These are phyloP conservation scores for Agaricus blazei DNA, from an alignment of 768 basidiomycete species.

Conservation along the genomic window DNA sequence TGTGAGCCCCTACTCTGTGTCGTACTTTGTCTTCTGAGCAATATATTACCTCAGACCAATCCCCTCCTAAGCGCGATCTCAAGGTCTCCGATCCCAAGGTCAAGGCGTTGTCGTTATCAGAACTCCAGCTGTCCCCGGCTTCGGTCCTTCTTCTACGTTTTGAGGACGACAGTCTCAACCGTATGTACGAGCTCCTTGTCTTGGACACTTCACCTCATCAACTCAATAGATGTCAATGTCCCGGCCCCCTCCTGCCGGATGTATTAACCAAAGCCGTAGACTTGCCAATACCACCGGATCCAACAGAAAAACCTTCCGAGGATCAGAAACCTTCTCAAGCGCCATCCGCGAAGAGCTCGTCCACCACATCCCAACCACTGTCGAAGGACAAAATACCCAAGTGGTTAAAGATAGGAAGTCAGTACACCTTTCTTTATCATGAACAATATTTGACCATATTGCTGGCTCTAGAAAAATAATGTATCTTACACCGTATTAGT, in stretches of 20 bases:
- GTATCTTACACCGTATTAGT: slow-evolving; percentile 35
- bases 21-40: neutral
- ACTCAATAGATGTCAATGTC: slow-evolving; percentile 39
- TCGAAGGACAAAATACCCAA: slow-evolving; percentile 58
- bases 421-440: slow-evolving; percentile 17
- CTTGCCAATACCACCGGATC: slow-evolving; percentile 52
- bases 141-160: slow-evolving; percentile 76
- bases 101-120: slow-evolving; percentile 58
- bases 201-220: neutral
- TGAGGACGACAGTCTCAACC: slow-evolving; percentile 64
- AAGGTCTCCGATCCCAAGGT: slow-evolving; percentile 75
- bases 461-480: slow-evolving; percentile 17
- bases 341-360: neutral
- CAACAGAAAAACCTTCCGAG: slow-evolving; percentile 13
- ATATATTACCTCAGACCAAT: slow-evolving; percentile 50
- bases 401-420: slow-evolving; percentile 74
- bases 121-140: slow-evolving; percentile 76
- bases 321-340: neutral
- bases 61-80: slow-evolving; percentile 77
- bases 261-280: slow-evolving; percentile 59
- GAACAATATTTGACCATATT: too few species aligned
- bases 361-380: slow-evolving; percentile 4
- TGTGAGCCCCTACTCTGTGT: slow-evolving; percentile 48
- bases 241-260: slow-evolving; percentile 55
- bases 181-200: slow-evolving; percentile 29